A percentile compares a stretch with the other conserved stretches of the same genome.
Evolutionary conservation across 768 basidiomycete genomes (phyloP).

Genomic region (Leccinum barrowsii): DNA sequence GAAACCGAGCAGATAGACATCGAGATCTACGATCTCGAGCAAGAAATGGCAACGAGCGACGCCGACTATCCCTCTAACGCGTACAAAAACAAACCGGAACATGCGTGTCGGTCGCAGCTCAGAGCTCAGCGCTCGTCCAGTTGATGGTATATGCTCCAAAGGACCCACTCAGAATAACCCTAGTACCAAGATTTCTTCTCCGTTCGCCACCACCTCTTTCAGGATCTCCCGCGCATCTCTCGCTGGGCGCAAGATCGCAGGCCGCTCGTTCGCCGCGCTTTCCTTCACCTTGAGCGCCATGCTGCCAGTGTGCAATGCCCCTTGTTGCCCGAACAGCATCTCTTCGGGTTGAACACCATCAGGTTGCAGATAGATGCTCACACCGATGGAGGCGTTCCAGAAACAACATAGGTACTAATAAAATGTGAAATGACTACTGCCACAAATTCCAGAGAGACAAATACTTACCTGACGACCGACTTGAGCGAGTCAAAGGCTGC

Average conservation of each 20-base stretch:
- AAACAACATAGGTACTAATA: constrained; percentile 56
- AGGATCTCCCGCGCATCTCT: constrained; percentile 79
- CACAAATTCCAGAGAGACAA: background rate
- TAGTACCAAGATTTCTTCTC: constrained; percentile 20
- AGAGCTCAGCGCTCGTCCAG: no score
- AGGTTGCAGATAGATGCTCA: constrained; percentile 55
- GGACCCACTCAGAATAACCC: constrained; percentile 23
- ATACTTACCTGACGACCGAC: constrained; percentile 57
- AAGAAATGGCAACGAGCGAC: no score
- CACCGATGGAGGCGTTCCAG: constrained; percentile 41
- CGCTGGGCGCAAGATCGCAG: constrained; percentile 72
- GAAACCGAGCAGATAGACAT: no score
- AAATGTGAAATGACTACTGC: constrained; percentile 5
- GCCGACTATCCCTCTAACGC: no score
- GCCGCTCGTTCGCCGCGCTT: constrained; percentile 63
- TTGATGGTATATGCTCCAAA: no score
- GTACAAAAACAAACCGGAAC: no score
- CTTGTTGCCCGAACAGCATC: constrained; percentile 64
- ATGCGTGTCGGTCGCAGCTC: no score
- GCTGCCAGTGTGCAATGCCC: constrained; percentile 42
- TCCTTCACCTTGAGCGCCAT: constrained; percentile 75
- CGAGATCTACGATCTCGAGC: no score
- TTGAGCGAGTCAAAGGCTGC: constrained; percentile 42
- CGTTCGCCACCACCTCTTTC: constrained; percentile 28
- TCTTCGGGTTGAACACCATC: constrained; percentile 33